Evolutionary conservation across 805 yeast species (phyloP).

Genomic region (Pichia paraexigua): DNA sequence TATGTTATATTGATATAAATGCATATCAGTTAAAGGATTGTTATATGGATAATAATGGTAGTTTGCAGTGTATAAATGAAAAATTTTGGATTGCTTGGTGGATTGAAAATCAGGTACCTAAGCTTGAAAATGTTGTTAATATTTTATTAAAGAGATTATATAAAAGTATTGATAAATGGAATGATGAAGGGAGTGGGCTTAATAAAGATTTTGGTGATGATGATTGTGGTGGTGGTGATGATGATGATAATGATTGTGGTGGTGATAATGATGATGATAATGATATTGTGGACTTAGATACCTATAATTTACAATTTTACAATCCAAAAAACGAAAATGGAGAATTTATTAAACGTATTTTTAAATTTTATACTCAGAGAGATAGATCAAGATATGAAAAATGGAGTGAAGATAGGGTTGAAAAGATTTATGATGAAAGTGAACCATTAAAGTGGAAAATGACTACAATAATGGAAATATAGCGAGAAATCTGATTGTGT

Average conservation of each 20-base stretch:
- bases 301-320: conserved; percentile 24
- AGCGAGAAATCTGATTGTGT: background rate
- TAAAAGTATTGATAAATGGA: conserved; percentile 32
- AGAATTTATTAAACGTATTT: conserved; percentile 21
- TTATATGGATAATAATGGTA: conserved; percentile 2
- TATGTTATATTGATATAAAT: conserved; percentile 30
- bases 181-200: conserved; percentile 2
- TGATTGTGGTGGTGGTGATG: conserved; percentile 5
- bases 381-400: conserved; percentile 23
- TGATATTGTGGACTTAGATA: conserved; percentile 15
- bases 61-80: conserved; percentile 6
- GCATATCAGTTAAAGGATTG: conserved; percentile 19
- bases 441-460: conserved; percentile 26
- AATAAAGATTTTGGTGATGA: conserved; percentile 16
- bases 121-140: conserved; percentile 33
- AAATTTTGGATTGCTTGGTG: conserved; percentile 28
- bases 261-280: conserved; percentile 4
- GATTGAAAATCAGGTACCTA: conserved; percentile 25
- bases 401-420: background rate
- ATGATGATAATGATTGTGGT: conserved; percentile 16
- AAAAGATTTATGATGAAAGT: background rate
- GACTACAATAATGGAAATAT: conserved; percentile 12
- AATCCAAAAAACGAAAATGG: conserved; percentile 17
- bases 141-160: conserved; percentile 39
- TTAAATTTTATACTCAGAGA: conserved; percentile 23